Conservation (phyloP, 2,329 filamentous ascomycete genomes). For the Aspergillus fischeri region DNA sequence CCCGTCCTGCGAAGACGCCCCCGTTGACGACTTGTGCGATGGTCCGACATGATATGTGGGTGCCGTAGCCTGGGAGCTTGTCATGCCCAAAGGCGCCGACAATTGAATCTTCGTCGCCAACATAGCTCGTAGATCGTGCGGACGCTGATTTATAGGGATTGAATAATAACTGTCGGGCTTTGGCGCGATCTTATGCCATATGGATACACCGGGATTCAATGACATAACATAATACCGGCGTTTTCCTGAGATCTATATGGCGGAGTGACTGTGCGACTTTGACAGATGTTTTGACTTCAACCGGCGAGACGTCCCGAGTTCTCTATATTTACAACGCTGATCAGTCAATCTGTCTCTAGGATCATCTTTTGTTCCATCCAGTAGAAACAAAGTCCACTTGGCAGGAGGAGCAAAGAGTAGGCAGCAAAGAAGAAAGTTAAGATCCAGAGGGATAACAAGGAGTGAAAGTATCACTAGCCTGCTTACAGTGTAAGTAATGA, state of each 20-base stretch:
- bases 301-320: background rate
- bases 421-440: background rate
- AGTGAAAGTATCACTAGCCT: background rate
- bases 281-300: background rate
- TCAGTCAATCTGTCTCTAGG: background rate
- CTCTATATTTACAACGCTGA: background rate
- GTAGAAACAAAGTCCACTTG: background rate
- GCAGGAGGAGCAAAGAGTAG: background rate
- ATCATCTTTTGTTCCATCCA: background rate
- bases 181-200: background rate
- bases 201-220: background rate
- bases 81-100: constrained; percentile 27
- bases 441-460: background rate
- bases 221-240: background rate
- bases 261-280: background rate
- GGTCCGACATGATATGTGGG: constrained; percentile 28
- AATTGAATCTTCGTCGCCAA: constrained; percentile 42
- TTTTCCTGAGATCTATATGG: background rate
- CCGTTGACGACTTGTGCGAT: constrained; percentile 25
- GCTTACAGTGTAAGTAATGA: background rate
- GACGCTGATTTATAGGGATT: background rate
- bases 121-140: constrained; percentile 22
- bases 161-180: background rate
- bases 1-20: constrained; percentile 30
- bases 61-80: constrained; percentile 33